Conservation (phyloP, 2,329 filamentous ascomycete genomes). For the Fusarium graminum region DNA sequence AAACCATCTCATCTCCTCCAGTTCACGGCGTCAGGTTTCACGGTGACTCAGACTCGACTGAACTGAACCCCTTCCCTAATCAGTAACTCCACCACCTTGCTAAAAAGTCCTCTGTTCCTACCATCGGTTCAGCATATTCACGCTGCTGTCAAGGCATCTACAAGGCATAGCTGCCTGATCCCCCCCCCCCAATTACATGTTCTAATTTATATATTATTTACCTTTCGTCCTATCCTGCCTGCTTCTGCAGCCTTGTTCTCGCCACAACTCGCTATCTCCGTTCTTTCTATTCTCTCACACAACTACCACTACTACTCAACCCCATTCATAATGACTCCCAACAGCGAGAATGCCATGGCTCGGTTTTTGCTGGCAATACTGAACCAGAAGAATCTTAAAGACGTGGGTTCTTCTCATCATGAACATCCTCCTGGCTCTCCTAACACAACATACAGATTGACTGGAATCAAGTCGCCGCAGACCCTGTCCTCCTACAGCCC, state of each 20-base stretch:
- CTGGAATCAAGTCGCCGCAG: conserved; percentile 68
- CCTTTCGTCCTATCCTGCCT: conserved; percentile 36
- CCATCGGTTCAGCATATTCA: conserved; percentile 10
- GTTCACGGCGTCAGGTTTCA: conserved; percentile 26
- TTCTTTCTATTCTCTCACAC: conserved; percentile 4
- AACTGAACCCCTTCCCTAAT: conserved; percentile 1
- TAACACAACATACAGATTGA: conserved; percentile 62
- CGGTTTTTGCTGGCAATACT: conserved; percentile 71
- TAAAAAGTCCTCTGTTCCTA: conserved; percentile 14
- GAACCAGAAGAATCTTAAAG: conserved; percentile 70
- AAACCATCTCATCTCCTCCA: conserved; percentile 3
- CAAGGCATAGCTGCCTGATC: conserved; percentile 41
- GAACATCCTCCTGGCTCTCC: conserved; percentile 7
- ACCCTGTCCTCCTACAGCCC: conserved; percentile 65
- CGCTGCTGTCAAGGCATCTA: conserved; percentile 37
- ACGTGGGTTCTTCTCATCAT: conserved; percentile 60
- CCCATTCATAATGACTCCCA: conserved; percentile 62
- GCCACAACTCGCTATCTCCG: conserved; percentile 8
- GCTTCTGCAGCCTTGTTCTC: conserved; percentile 31
- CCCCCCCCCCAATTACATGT: conserved; percentile 22
- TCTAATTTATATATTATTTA: conserved; percentile 37
- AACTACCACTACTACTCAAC: neutral
- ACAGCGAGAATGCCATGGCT: conserved; percentile 68
- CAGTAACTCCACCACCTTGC: conserved; percentile 17
- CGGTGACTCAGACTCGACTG: conserved; percentile 26